phyloP scores from a whole-genome alignment of 495 filamentous ascomycete species.

The Neurospora sp. region DNA sequence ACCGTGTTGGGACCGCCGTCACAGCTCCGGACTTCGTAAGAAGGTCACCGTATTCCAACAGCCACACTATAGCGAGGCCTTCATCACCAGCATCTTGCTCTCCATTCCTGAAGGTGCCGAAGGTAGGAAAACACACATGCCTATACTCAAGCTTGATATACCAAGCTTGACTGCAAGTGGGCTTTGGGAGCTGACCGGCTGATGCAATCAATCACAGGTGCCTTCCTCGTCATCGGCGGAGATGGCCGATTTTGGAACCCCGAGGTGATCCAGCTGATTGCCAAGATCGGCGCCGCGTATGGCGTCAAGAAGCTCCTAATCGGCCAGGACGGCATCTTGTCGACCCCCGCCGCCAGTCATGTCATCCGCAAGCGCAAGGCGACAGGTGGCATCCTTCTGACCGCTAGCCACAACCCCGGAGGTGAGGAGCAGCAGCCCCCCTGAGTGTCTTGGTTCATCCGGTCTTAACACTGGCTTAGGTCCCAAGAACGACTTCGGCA shows the following conservation, averaged over 20 bases:
- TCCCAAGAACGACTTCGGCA: slow-evolving; percentile 88
- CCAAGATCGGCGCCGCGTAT: slow-evolving; percentile 93
- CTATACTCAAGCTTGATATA: neutral
- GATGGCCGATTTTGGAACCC: slow-evolving; percentile 97
- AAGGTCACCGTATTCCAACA: slow-evolving; percentile 98
- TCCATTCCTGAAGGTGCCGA: slow-evolving; percentile 92
- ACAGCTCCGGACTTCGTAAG: slow-evolving; percentile 91
- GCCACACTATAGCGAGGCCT: slow-evolving; percentile 89
- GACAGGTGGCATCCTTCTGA: slow-evolving; percentile 92
- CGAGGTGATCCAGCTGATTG: slow-evolving; percentile 91
- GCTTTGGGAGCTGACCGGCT: neutral
- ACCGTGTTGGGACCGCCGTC: neutral
- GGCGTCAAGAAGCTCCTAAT: slow-evolving; percentile 97
- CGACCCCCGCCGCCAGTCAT: slow-evolving; percentile 91
- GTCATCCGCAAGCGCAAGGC: slow-evolving; percentile 87
- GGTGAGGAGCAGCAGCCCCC: slow-evolving; percentile 46
- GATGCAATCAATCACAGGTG: slow-evolving; percentile 29
- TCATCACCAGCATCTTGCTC: slow-evolving; percentile 83
- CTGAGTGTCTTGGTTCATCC: neutral
- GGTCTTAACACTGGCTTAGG: slow-evolving; percentile 38
- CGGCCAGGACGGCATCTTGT: slow-evolving; percentile 91
- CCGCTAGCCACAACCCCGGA: slow-evolving; percentile 95
- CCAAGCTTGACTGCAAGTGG: neutral
- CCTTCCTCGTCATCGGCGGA: slow-evolving; percentile 92
- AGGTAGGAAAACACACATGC: slow-evolving; percentile 19